phyloP scores from a whole-genome alignment of 305 asterid genomes.

The Solanum hybrid region DNA sequence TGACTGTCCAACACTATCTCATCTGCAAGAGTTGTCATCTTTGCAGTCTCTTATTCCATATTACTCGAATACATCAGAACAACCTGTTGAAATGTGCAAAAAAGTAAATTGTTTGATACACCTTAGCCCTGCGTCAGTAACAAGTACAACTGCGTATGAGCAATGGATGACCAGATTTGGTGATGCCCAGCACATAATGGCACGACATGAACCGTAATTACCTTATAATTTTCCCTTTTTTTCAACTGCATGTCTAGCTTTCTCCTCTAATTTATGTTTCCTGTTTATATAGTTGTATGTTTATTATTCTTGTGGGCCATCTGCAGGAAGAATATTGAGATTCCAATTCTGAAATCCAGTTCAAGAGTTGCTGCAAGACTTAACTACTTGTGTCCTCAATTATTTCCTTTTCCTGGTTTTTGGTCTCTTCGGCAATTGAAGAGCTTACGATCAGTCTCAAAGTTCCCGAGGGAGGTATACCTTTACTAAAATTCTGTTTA shows the following conservation, averaged over 20 bases:
- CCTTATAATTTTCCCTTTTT: not conserved
- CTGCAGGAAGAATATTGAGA: conserved; percentile 61
- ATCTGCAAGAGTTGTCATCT: conserved; percentile 42
- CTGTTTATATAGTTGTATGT: conserved; percentile 9
- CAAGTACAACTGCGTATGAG: conserved; percentile 44
- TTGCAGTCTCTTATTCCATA: conserved; percentile 38
- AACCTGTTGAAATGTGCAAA: conserved; percentile 36
- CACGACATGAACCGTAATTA: conserved; percentile 71
- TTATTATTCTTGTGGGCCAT: conserved; percentile 13
- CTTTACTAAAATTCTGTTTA: not conserved
- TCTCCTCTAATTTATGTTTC: not conserved
- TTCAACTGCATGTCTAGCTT: not conserved
- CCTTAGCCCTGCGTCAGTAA: conserved; percentile 46
- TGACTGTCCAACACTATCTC: conserved; percentile 68
- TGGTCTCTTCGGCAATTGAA: conserved; percentile 38
- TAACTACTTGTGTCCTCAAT: conserved; percentile 69
- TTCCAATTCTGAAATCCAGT: conserved; percentile 72
- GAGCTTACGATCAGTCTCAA: conserved; percentile 13
- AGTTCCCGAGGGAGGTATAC: conserved; percentile 26
- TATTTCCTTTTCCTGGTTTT: conserved; percentile 73
- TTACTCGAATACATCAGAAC: conserved; percentile 27
- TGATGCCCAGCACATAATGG: conserved; percentile 81
- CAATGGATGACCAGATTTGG: conserved; percentile 70
- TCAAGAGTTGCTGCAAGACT: conserved; percentile 72
- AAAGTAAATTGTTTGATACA: conserved; percentile 68